Evolutionary conservation across 805 yeast species (phyloP), one percentile per base, ranked within the genome.

Genomic region (Ogataea trehalophila): DNA sequence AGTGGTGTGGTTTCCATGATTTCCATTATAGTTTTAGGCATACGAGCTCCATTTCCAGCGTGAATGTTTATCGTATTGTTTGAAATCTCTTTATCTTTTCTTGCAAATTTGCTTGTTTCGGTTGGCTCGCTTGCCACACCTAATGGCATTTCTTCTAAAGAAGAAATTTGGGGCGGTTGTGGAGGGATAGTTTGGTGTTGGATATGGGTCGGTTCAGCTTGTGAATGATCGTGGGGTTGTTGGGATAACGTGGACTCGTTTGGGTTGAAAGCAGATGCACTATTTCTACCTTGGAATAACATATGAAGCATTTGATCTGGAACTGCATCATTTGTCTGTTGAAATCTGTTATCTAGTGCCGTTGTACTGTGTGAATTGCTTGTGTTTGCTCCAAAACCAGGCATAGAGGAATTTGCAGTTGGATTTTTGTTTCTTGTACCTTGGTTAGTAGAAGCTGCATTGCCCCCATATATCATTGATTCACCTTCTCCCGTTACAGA

Each of bases 21-120:
- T 38, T 69, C 72, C 83, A 79, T 79, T n/a, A 79, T 72, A 11
- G 72, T 66, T 4, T 71, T 60, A 2, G 83, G 83, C 81, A 79
- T 77, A 41, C 66, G 68, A 1, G 80, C 58, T 3, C 59, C 57
- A 31, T 49, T 50, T 2, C 67, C 65, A 1, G 69, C 68, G 44
- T 65, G 69, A 8, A 65, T 60, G 26, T 58, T 50, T 18, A 65
- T 61, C 7, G 44, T 41, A 36, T 57, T 57, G 65, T 75, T 51
- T 64, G 56, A 39, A n/a, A 53, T 47, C 11, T 56, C 51, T 45
- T 55, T 48, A 35, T 50, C 41, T 1, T 31, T 39, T 39, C 46
- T 39, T 14, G 40, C 14, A 40, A 35, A 40, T 11, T 36, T 44
- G 6, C 34, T 39, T 18, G 43, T 13, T n/a, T 35, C 43, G 7